phyloP scores from a whole-genome alignment of 2,329 filamentous ascomycete genomes.

The Penicillium concentricum region DNA sequence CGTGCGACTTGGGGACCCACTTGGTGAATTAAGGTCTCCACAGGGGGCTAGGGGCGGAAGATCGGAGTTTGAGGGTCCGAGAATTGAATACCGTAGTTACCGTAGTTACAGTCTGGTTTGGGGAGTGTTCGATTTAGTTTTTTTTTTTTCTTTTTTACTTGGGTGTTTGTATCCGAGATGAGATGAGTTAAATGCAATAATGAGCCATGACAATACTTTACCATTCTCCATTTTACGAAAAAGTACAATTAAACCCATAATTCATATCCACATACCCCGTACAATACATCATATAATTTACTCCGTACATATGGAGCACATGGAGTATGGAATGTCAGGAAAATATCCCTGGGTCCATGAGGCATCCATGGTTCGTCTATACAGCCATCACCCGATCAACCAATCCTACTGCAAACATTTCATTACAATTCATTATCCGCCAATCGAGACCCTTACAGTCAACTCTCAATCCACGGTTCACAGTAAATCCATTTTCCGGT shows the following conservation, averaged over 20 bases:
- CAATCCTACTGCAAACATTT: not conserved
- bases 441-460: not conserved
- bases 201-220: not conserved
- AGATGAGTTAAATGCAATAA: slow-evolving; percentile 1
- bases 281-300: not conserved
- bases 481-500: not conserved
- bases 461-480: not conserved
- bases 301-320: not conserved
- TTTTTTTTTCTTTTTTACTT: not conserved
- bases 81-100: not conserved
- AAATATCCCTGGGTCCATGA: not conserved
- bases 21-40: slow-evolving; percentile 11
- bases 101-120: not conserved
- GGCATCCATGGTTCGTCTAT: not conserved
- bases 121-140: not conserved
- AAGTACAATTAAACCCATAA: not conserved
- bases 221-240: not conserved
- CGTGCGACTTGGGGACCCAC: slow-evolving; percentile 13
- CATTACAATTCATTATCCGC: not conserved
- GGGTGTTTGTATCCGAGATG: not conserved
- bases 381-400: not conserved
- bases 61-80: not conserved
- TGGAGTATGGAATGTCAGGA: too few relatives aligned
- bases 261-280: not conserved
- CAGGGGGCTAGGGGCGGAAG: not conserved